A percentile compares a stretch with the other conserved stretches of the same genome.
Evolutionary conservation across 2,329 filamentous ascomycete genomes (phyloP).

Genomic region (Curvularia sp.): DNA sequence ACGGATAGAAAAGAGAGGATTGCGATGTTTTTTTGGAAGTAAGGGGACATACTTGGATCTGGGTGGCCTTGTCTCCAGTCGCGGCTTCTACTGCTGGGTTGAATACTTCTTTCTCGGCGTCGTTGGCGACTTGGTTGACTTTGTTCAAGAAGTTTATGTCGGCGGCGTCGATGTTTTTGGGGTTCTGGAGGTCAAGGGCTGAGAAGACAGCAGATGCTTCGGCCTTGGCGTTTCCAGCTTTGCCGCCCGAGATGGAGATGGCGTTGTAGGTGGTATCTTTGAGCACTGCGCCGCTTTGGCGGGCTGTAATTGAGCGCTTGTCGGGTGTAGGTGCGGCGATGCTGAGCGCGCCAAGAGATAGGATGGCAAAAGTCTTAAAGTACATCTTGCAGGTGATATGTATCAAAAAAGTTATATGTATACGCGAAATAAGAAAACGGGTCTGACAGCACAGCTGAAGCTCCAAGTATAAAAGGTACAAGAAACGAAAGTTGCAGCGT

Average conservation of each 20-base stretch:
- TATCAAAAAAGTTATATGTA: not conserved
- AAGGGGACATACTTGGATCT: conserved; percentile 47
- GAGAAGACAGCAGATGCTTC: conserved; percentile 65
- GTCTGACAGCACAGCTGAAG: conserved; percentile 39
- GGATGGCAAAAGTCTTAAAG: conserved; percentile 37
- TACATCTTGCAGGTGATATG: conserved; percentile 34
- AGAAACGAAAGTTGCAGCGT: conserved; percentile 34
- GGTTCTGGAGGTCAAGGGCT: conserved; percentile 57
- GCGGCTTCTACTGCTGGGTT: conserved; percentile 62
- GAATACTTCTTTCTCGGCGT: conserved; percentile 62
- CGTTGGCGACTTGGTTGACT: conserved; percentile 62
- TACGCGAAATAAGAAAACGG: conserved; percentile 9
- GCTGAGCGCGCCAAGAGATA: conserved; percentile 39
- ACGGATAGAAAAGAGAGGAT: not conserved
- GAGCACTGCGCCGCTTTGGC: conserved; percentile 36
- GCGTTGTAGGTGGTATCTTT: conserved; percentile 44
- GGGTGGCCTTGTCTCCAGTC: conserved; percentile 53
- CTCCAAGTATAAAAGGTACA: conserved; percentile 17
- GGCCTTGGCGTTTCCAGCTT: conserved; percentile 61
- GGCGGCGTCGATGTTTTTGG: conserved; percentile 55
- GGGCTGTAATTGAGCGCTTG: conserved; percentile 19
- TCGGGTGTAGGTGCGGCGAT: conserved; percentile 31
- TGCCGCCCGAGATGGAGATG: conserved; percentile 61
- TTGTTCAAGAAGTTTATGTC: conserved; percentile 62
- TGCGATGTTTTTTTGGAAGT: not conserved